Base-by-base conservation (phyloP, 768 basidiomycete genomes). In the Suillus luteus region DNA sequence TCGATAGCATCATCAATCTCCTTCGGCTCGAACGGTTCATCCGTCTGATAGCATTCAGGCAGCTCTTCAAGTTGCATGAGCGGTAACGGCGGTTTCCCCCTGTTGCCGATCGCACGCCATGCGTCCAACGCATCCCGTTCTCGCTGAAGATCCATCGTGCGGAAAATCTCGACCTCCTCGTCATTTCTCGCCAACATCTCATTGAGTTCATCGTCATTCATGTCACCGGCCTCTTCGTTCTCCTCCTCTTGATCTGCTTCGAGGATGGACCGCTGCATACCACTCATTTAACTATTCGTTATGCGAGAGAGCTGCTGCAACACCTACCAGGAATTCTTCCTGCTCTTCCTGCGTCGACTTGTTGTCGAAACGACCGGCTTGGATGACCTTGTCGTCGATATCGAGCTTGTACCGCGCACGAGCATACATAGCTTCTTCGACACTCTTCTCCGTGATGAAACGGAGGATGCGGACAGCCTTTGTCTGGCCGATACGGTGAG, bases 401-500 rank as follows among this genome's bases (percentile, higher is more conserved):
- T 96, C 96, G 35, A 98, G 90, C 82, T 99, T 99, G 79, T 88
- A 93, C 63, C 93, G 87, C 6, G 97, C 97, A 67, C 95, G 87
- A 52, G 93, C 92, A 65, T 98, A 92, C 86, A 99, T 97, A 4
- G 95, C 94, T 78, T 99, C 97, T 78, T 99, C 97, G 27, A 99
- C 95, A 66, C 95, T 96, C 81, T 95, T 95, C 76, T 97, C 94
- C 5, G 96, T 97, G 74, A 99, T 96, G 76, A 99, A 93, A 66
- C 96, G 89, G 67, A 99, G 82, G 67, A 99, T 99, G 38, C 96
- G 88, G 22, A 99, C 97, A 52, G 95, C 92, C 77, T 96, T 96
- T 64, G 97, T 99, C 74, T 99, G 97, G 64, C 97, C 97, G 71
- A 99, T 99, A 85, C 97, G 96, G 84, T 99, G 96, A 12, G 93